Evolutionary conservation across 768 basidiomycete species (phyloP).

Genomic region (Hericium coralloides): DNA sequence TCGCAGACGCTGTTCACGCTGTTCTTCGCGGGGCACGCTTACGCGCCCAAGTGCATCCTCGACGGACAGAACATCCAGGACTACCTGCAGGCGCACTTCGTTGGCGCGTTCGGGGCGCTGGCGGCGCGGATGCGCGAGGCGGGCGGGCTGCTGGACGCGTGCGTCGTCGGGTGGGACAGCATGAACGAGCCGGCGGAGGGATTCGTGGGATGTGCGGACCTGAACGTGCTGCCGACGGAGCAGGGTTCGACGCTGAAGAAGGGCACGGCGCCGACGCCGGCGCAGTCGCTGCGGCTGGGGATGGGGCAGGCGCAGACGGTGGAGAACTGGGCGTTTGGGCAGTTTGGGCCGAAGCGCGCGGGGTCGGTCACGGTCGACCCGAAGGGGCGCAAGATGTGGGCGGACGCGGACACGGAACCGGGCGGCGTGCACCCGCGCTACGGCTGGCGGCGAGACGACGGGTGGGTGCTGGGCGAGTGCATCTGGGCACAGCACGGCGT

Average conservation of each 20-base stretch:
- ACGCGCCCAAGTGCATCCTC: slow-evolving; percentile 85
- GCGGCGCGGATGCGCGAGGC: slow-evolving; percentile 71
- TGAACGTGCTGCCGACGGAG: slow-evolving; percentile 50
- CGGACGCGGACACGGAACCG: slow-evolving; percentile 37
- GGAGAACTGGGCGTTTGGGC: slow-evolving; percentile 74
- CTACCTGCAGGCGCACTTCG: slow-evolving; percentile 71
- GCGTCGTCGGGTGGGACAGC: slow-evolving; percentile 94
- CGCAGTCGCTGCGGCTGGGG: slow-evolving; percentile 76
- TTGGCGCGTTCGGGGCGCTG: slow-evolving; percentile 64
- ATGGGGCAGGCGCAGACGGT: slow-evolving; percentile 81
- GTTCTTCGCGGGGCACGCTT: slow-evolving; percentile 86
- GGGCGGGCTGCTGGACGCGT: slow-evolving; percentile 71
- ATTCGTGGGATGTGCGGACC: slow-evolving; percentile 58
- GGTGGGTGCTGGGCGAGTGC: slow-evolving; percentile 45
- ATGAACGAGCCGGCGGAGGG: slow-evolving; percentile 94
- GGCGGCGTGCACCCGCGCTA: slow-evolving; percentile 57
- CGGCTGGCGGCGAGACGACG: slow-evolving; percentile 59
- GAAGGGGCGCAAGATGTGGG: slow-evolving; percentile 71
- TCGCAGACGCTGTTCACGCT: slow-evolving; percentile 89
- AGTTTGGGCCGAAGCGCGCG: slow-evolving; percentile 63
- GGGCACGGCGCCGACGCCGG: slow-evolving; percentile 78
- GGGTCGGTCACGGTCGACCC: slow-evolving; percentile 85
- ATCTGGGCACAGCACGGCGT: slow-evolving; percentile 86
- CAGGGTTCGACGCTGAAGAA: slow-evolving; percentile 75
- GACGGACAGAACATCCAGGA: slow-evolving; percentile 89